Percentiles rank a stretch among this genome's conserved stretches.
These are phyloP conservation scores for Neofusicoccum kwambonambiense DNA, from an alignment of 2,329 filamentous ascomycete genomes.

Conservation along the genomic window DNA sequence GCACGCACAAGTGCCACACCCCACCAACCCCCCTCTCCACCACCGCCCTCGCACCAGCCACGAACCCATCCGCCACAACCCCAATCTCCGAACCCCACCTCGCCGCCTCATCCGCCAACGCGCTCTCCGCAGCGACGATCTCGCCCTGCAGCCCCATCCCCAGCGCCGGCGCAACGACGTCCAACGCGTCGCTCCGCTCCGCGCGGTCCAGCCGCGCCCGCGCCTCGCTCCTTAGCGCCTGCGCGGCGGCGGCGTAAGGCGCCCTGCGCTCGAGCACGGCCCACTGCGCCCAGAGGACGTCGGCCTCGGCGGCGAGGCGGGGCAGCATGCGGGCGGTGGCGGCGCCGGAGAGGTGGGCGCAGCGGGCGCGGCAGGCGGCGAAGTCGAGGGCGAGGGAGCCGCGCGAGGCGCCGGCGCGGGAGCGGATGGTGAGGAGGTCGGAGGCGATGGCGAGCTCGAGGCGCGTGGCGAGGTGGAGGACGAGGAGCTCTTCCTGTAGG, in stretches of 20 bases:
- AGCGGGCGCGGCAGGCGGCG: neutral
- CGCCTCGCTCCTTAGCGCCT: neutral
- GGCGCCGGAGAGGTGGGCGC: too few species aligned
- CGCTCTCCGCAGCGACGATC: neutral
- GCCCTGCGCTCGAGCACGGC: neutral
- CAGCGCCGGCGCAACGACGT: neutral
- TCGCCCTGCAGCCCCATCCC: neutral
- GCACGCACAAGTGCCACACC: neutral
- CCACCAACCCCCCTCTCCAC: neutral
- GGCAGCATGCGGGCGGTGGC: neutral
- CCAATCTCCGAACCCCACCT: neutral
- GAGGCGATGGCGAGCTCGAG: neutral
- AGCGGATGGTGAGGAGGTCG: neutral
- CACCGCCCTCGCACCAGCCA: neutral
- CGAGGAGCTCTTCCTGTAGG: neutral
- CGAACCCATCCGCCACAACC: neutral
- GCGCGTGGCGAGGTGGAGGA: neutral
- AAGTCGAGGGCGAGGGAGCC: neutral
- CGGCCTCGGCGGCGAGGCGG: neutral
- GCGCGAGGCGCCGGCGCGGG: neutral
- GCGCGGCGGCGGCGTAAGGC: neutral
- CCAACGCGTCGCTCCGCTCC: too few species aligned
- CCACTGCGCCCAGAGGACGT: neutral
- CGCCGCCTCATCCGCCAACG: neutral
- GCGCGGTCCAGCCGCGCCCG: too few species aligned